Base-by-base conservation (phyloP, 768 basidiomycete species). In the Suillus lakei region DNA sequence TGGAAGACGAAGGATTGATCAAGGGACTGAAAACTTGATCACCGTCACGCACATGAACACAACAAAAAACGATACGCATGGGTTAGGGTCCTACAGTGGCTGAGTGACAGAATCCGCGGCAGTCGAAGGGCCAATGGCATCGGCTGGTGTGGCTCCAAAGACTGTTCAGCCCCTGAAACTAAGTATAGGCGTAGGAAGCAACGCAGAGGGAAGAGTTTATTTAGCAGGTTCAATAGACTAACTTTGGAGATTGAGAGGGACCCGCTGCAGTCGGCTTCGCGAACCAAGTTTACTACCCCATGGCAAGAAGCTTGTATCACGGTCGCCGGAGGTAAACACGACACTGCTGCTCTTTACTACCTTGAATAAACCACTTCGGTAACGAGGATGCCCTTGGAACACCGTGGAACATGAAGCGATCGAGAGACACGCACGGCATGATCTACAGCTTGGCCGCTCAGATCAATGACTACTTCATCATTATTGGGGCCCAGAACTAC, bases 401-500 rank as follows among this genome's bases (percentile, higher is more conserved):
- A 28, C 36, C 18, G 32, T 8, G 30, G 5, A 54, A 30, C 30
- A 32, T 54, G 53, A 54, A 54, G 26, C 36, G 36, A 39, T 59
- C 56, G 23, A 38, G 26, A 58, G 58, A 59, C 38, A 59, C 39
- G 38, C 56, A 39, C 23, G 26, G 41, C 26, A 41, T 59, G 58
- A 59, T 59, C 58, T 28, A 18, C 53, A 34, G 1, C 32, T 54
- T 34, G 13, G 21, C 21, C 18, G 10, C 5, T n/a, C 53, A n/a
- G n/a, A n/a, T n/a, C n/a, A 54, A n/a, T 3, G 21, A 32, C 30
- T 6, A 32, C 9, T 10, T 30, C 10, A 10, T 39, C 26, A 18
- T 41, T 13, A 58, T 30, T 59, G 56, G 26, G 16, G 18, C 30
- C 18, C 39, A 28, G 18, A 59, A 54, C 21, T 28, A 54, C 21